Conservation (phyloP, 345 rosid species). For the Brassica juncea region DNA sequence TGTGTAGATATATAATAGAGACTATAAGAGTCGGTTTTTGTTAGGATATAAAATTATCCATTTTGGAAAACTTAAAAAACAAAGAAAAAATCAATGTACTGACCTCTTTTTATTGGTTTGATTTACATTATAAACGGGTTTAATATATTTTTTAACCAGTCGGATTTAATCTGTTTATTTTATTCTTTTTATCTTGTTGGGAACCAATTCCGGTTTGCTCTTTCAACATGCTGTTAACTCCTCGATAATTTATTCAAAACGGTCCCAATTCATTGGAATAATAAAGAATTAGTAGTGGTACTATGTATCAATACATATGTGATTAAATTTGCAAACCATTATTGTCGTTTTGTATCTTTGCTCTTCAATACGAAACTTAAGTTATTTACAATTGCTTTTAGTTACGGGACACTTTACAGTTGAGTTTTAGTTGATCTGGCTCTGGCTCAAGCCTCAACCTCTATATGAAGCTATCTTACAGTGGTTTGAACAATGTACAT, state of each 20-base stretch:
- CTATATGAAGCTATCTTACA: background rate
- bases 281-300: background rate
- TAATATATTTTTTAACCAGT: no score
- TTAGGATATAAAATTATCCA: no score
- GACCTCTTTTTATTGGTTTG: no score
- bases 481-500: constrained; percentile 20
- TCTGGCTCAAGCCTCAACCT: background rate
- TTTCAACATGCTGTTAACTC: background rate
- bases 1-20: no score
- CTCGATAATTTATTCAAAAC: constrained; percentile 15
- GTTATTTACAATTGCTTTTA: constrained; percentile 3
- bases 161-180: background rate
- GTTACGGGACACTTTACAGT: background rate
- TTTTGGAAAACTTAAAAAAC: no score
- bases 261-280: constrained; percentile 29
- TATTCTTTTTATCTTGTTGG: background rate
- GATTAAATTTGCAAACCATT: background rate
- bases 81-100: no score
- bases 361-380: background rate
- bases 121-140: background rate
- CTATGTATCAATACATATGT: background rate
- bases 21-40: no score
- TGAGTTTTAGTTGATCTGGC: background rate
- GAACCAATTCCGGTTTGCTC: background rate
- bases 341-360: background rate